A percentile compares a stretch with the other conserved stretches of the same genome.
Conservation (phyloP, 2,329 filamentous ascomycete species). For the Sarocladiaceae sp. region DNA sequence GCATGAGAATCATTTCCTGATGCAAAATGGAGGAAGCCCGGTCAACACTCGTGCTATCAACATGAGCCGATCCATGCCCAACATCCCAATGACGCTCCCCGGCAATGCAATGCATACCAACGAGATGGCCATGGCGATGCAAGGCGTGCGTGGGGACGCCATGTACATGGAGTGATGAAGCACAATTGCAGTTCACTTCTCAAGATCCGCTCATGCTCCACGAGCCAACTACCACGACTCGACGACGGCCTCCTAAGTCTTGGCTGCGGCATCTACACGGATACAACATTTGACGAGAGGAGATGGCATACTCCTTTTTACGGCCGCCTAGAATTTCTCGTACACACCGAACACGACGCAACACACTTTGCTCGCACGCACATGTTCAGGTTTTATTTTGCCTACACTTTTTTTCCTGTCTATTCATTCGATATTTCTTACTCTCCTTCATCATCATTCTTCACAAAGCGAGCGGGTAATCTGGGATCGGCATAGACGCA, state of each 20-base stretch:
- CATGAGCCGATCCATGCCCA: conserved; percentile 42
- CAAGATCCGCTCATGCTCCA: no score
- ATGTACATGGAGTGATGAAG: conserved; percentile 52
- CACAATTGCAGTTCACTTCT: no score
- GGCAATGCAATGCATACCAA: conserved; percentile 33
- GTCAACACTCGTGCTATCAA: conserved; percentile 30
- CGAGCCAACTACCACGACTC: no score
- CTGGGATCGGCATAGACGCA: no score
- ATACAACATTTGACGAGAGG: not conserved
- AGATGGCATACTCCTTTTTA: conserved; percentile 1
- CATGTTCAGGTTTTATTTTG: not conserved
- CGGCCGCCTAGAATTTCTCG: conserved; percentile 1
- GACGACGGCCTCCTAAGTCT: not conserved
- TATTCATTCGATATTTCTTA: not conserved
- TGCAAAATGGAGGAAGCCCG: conserved; percentile 35
- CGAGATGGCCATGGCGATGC: conserved; percentile 42
- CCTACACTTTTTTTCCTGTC: not conserved
- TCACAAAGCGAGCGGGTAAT: conserved; percentile 7
- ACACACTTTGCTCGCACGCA: not conserved
- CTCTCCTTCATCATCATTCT: not conserved
- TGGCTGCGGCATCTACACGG: not conserved
- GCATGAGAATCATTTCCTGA: conserved; percentile 36
- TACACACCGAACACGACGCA: not conserved
- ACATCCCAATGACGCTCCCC: conserved; percentile 39
- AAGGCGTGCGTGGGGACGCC: conserved; percentile 40